Percentiles rank a stretch among this genome's conserved stretches.
phyloP scores from a whole-genome alignment of 2,329 filamentous ascomycete species.

The Albophoma yamanashiensis region DNA sequence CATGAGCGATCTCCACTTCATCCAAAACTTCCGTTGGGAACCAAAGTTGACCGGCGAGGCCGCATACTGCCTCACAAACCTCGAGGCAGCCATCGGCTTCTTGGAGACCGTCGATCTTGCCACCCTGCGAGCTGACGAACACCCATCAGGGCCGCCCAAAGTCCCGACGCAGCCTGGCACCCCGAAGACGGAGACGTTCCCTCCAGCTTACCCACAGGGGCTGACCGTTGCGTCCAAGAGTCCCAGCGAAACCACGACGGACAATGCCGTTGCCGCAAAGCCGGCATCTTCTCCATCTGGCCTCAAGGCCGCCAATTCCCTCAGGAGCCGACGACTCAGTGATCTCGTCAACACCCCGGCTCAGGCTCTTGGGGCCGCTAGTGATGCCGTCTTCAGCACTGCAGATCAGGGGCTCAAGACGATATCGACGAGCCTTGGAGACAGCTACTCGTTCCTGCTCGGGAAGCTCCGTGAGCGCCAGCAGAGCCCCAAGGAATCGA shows the following conservation, averaged over 20 bases:
- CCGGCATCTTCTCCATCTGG: constrained; percentile 25
- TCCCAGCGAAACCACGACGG: constrained; percentile 19
- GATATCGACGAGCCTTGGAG: constrained; percentile 81
- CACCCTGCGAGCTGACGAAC: constrained; percentile 72
- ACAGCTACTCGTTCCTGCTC: constrained; percentile 88
- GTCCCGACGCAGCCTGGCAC: constrained; percentile 34
- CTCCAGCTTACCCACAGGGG: constrained; percentile 42
- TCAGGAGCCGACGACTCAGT: constrained; percentile 67
- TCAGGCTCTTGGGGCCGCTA: constrained; percentile 69
- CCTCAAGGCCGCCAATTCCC: constrained; percentile 34
- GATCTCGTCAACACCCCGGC: constrained; percentile 79
- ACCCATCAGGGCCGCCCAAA: constrained; percentile 56
- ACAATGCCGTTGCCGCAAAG: constrained; percentile 22
- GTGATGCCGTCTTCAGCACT: constrained; percentile 74
- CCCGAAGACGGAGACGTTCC: constrained; percentile 43
- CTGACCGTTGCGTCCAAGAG: constrained; percentile 22
- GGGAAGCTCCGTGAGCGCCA: constrained; percentile 72
- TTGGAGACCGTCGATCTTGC: constrained; percentile 91
- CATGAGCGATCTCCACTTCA: constrained; percentile 90
- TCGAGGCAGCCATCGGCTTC: constrained; percentile 91
- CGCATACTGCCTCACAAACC: constrained; percentile 90
- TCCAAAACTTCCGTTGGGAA: constrained; percentile 81
- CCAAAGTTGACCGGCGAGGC: constrained; percentile 86
- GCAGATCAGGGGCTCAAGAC: constrained; percentile 89
- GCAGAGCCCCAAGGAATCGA: constrained; percentile 29